Evolutionary conservation across 2,329 filamentous ascomycete species (phyloP).

Genomic region (Neurospora sp.): DNA sequence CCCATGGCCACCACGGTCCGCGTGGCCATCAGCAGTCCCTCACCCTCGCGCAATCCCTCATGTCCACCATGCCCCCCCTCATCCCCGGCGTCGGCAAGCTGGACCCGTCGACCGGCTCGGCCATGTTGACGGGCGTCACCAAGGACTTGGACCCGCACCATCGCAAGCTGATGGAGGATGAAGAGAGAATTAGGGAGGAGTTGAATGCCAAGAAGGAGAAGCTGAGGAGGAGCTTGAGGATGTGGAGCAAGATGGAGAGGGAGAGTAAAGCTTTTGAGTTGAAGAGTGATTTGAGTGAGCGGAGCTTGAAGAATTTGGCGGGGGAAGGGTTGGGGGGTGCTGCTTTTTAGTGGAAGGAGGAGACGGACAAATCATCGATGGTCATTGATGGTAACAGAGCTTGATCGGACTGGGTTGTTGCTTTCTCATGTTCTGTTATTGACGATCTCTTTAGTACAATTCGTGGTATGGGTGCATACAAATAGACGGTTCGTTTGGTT

Average conservation of each 20-base stretch:
- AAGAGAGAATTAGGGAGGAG: constrained; percentile 46
- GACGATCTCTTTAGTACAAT: no score
- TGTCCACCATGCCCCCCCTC: constrained; percentile 40
- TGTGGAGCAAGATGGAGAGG: constrained; percentile 45
- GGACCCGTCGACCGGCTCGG: constrained; percentile 33
- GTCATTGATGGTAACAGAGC: no score
- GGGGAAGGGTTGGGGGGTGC: constrained; percentile 47
- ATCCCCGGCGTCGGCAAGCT: constrained; percentile 43
- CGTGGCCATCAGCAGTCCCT: constrained; percentile 22
- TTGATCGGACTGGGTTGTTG: not conserved
- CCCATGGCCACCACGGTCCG: constrained; percentile 14
- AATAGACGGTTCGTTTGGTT: not conserved
- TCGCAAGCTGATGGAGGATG: constrained; percentile 45
- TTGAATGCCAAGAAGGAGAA: constrained; percentile 43
- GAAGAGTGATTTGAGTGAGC: constrained; percentile 46
- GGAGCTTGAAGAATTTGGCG: constrained; percentile 45
- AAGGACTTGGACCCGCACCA: constrained; percentile 46
- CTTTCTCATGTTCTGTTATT: no score
- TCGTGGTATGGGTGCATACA: not conserved
- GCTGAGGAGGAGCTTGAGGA: constrained; percentile 40
- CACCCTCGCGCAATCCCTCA: constrained; percentile 41
- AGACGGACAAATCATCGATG: no score
- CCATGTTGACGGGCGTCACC: constrained; percentile 37
- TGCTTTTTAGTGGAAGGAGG: constrained; percentile 32
- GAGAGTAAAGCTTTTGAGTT: constrained; percentile 46